Evolutionary conservation across 257 asterid genomes (phyloP), one percentile per base, ranked within the genome.

Genomic region (Hygrophila difformis): DNA sequence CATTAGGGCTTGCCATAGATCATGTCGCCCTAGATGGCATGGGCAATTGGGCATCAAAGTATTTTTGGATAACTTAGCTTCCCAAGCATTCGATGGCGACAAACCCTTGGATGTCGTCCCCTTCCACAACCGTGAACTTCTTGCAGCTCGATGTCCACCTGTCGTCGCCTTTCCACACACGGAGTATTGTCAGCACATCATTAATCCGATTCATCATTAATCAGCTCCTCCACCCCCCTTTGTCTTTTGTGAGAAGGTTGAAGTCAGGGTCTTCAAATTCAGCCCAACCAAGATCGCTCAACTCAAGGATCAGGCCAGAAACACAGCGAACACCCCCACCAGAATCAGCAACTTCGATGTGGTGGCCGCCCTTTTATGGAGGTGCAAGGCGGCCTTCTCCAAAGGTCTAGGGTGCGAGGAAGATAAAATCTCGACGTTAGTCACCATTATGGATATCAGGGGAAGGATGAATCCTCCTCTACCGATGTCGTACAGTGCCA

Each of bases 331-430:
- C 43, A 64, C 1, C 5, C 28, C 2, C 12, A n/a, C 18, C 0
- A 67, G 22, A 36, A 44, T 76, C 6, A 64, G 75, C 5, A 46
- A 72, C 42, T 76, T 70, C 8, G 65, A 42, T 12, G 80, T 61
- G 16, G 74, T 59, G 2, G 66, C 80, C 2, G 71, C 86, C 0
- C 55, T 61, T 1, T 60, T 79, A 6, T 79, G 86, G 86, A 56
- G 72, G 19, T 76, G 86, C 69, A 79, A 79, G 26, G n/a, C n/a
- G n/a, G 86, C 80, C 5, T 17, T 73, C 16, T 76, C 91, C 0
- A 41, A 6, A 1, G 16, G 4, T 0, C 4, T 0, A 0, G 60
- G 47, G 4, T 40, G 12, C 18, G 26, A 47, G 8, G 3, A 18
- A 5, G 65, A 66, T 0, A 37, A 66, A 0, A 0, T 44, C 0